Conservation (phyloP, 2,329 filamentous ascomycete genomes). For the Trichoderma simmonsii region DNA sequence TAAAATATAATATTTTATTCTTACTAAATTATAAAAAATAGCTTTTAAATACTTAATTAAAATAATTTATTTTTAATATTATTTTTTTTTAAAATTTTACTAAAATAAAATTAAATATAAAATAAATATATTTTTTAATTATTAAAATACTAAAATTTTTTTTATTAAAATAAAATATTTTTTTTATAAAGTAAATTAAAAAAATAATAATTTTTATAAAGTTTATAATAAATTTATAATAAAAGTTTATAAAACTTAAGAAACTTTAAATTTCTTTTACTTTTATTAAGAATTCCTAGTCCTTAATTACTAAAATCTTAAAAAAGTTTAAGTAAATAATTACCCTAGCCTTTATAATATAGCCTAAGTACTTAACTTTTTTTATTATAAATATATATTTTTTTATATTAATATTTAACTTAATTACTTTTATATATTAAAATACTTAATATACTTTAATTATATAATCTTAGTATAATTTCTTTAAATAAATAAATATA, state of each 20-base stretch:
- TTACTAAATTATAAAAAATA: background rate
- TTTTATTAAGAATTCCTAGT: too few species aligned
- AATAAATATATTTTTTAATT: background rate
- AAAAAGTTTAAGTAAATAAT: too few species aligned
- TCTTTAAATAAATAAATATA: conserved; percentile 1
- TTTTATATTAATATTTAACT: background rate
- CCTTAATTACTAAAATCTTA: too few species aligned
- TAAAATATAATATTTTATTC: too few species aligned
- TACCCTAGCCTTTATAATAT: too few species aligned
- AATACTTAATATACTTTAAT: background rate
- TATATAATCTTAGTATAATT: too few species aligned
- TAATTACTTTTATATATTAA: background rate
- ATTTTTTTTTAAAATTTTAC: background rate
- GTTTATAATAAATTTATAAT: background rate
- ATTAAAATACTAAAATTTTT: background rate
- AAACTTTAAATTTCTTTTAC: too few species aligned
- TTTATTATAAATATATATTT: too few species aligned
- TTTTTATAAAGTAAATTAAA: too few species aligned
- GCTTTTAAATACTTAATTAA: background rate
- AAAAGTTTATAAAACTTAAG: too few species aligned
- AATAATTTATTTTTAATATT: background rate
- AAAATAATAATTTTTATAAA: background rate
- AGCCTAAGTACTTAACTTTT: too few species aligned
- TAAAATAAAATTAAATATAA: background rate
- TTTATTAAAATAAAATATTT: too few species aligned